Evolutionary conservation across 1,139 yeast genomes (phyloP).

Genomic region (Trichomonascaceae sp.): DNA sequence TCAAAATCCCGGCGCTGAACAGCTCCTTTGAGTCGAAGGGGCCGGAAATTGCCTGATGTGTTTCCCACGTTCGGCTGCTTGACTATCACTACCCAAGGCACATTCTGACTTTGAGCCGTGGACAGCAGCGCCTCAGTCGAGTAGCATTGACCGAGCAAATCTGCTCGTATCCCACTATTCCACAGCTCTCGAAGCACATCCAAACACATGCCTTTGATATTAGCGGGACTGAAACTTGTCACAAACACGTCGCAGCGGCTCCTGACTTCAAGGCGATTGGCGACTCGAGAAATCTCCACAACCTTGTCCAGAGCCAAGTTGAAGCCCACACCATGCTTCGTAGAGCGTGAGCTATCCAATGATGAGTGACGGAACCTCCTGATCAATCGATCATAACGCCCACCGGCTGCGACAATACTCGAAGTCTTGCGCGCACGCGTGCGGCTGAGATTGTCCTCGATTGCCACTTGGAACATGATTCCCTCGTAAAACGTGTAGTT

Average conservation of each 20-base stretch:
- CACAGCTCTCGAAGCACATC: constrained; percentile 54
- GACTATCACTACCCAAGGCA: constrained; percentile 60
- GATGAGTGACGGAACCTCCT: constrained; percentile 45
- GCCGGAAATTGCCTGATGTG: constrained; percentile 42
- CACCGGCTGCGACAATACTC: constrained; percentile 72
- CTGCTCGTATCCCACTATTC: constrained; percentile 61
- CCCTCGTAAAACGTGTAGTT: constrained; percentile 70
- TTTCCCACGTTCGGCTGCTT: constrained; percentile 36
- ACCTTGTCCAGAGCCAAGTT: constrained; percentile 56
- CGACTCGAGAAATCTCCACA: constrained; percentile 22
- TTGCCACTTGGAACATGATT: constrained; percentile 76
- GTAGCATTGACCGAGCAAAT: constrained; percentile 36
- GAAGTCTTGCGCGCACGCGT: constrained; percentile 6
- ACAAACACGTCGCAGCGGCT: constrained; percentile 70
- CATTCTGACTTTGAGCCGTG: constrained; percentile 55
- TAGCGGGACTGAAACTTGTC: constrained; percentile 43
- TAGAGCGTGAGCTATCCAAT: constrained; percentile 29
- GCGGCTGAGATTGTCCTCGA: constrained; percentile 29
- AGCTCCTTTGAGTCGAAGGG: constrained; percentile 57
- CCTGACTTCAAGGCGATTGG: constrained; percentile 10
- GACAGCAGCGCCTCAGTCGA: constrained; percentile 57
- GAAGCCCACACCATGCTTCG: constrained; percentile 64
- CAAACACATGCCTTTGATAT: constrained; percentile 41
- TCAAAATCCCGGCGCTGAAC: constrained; percentile 52
- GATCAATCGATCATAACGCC: constrained; percentile 70